These are phyloP conservation scores for Komagataella pastoris DNA, from an alignment of 805 yeast genomes.

Conservation along the genomic window DNA sequence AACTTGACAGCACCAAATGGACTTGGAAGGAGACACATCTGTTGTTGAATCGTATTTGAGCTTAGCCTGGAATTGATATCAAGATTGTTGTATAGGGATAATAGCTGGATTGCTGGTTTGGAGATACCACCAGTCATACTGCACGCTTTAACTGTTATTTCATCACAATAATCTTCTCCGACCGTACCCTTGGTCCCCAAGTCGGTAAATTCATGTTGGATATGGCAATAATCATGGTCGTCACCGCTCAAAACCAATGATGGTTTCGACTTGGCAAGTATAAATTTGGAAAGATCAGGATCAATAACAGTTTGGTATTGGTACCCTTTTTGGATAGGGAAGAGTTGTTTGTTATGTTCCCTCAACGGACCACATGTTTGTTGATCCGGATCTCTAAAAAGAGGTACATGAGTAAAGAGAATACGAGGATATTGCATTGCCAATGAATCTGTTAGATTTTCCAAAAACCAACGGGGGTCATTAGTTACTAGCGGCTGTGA, in stretches of 20 bases:
- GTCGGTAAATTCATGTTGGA: conserved; percentile 31
- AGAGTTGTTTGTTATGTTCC: conserved; percentile 40
- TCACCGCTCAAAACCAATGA: conserved; percentile 75
- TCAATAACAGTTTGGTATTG: conserved; percentile 90
- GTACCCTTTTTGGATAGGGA: conserved; percentile 62
- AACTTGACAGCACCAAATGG: not conserved
- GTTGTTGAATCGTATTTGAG: not conserved
- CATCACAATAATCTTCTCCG: conserved; percentile 31
- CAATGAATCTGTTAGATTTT: conserved; percentile 21
- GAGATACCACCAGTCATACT: conserved; percentile 89
- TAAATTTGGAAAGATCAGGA: conserved; percentile 38
- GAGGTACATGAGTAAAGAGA: conserved; percentile 77
- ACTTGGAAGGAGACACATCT: not conserved
- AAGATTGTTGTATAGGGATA: conserved; percentile 31
- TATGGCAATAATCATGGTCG: conserved; percentile 92
- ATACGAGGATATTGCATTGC: conserved; percentile 40
- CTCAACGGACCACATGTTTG: conserved; percentile 67
- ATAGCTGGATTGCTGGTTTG: conserved; percentile 75
- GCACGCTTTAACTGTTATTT: conserved; percentile 77
- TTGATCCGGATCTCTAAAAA: conserved; percentile 50
- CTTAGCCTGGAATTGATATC: not conserved
- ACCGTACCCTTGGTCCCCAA: conserved; percentile 8
- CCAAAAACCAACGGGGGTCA: conserved; percentile 35
- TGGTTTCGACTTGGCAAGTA: conserved; percentile 53
- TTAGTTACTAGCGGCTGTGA: conserved; percentile 28